Evolutionary conservation across 192 early-diverging fungal genomes (phyloP).

Genomic region (Gamsiella multidivaricata): DNA sequence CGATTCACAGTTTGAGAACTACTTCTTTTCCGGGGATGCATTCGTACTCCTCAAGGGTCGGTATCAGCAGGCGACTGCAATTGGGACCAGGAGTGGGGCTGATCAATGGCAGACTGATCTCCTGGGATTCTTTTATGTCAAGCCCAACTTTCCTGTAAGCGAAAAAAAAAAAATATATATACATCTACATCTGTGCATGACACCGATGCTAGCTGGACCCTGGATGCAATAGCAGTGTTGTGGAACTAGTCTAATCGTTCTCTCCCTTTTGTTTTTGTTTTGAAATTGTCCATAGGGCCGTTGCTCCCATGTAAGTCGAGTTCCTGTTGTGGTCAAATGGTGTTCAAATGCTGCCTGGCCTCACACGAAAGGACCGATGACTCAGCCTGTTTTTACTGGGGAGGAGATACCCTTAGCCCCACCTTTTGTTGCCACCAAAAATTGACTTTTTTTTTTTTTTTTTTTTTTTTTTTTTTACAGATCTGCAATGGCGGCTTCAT

Average conservation of each 20-base stretch:
- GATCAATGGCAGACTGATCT: constrained; percentile 58
- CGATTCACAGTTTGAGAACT: constrained; percentile 57
- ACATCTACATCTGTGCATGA: too few species aligned
- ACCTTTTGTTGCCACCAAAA: constrained; percentile 20
- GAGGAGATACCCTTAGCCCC: not conserved
- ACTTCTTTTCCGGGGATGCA: constrained; percentile 66
- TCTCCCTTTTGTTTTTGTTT: constrained; percentile 2
- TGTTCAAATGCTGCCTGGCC: too few species aligned
- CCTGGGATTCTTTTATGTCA: constrained; percentile 79
- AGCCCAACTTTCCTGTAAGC: constrained; percentile 80
- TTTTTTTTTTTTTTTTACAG: constrained; percentile 38
- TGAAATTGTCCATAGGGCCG: constrained; percentile 46
- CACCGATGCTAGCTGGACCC: too few species aligned
- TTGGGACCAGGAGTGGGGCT: constrained; percentile 1
- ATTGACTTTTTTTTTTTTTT: not conserved
- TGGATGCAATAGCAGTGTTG: not conserved
- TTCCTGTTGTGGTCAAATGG: too few species aligned
- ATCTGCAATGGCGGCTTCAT: constrained; percentile 85
- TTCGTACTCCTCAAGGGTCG: constrained; percentile 60
- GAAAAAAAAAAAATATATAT: too few species aligned
- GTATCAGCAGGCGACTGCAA: constrained; percentile 27
- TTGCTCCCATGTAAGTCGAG: constrained; percentile 46
- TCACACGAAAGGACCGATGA: too few species aligned
- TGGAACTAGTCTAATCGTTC: not conserved
- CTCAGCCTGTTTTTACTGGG: not conserved